Evolutionary conservation across 495 filamentous ascomycete species (phyloP), one percentile per base, ranked within the genome.

Genomic region (Hamigera avellanea): DNA sequence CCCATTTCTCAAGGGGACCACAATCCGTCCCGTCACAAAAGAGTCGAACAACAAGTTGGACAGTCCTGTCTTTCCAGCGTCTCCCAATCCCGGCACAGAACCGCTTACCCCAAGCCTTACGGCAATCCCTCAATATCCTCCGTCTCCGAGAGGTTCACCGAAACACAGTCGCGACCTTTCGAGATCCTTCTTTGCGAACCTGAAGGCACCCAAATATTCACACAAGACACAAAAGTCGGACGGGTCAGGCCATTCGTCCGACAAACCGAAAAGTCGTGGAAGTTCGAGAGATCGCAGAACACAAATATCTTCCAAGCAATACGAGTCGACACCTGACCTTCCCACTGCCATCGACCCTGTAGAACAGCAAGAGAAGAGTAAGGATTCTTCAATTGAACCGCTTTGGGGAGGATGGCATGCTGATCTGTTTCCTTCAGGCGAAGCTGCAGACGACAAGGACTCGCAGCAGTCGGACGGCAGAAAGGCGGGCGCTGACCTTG

Each of bases 191-290:
- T 78, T 78, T 40, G 59, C 70, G 15, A 75, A 64, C 34, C 53
- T 74, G 37, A 71, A 70, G 39, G 69, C 70, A 15, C 64, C 72
- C 0, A 76, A 70, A 35, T 67, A 69, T 8, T 75, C 72, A 0
- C 66, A 67, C 19, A 54, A 48, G 26, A 29, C 57, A 28, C 60
- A 60, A 19, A 49, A 52, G 25, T 69, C 61, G 27, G 62, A 69
- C 33, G 49, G 59, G 36, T 66, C 64, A 1, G 50, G 48, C 2
- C 48, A 60, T 27, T 64, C 57, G 2, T 46, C 53, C 9, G 62
- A 66, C 5, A 59, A 50, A 7, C 52, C 62, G 3, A 64, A 64
- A 39, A 69, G 63, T 41, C 57, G 65, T 13, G 62, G 59, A 0
- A 61, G 53, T 31, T 69, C 65, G 1, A 53, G 55, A 38, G 65